A percentile compares a stretch with the other conserved stretches of the same genome.
phyloP scores from a whole-genome alignment of 306 rosid genomes.

The Fragaria vesca region DNA sequence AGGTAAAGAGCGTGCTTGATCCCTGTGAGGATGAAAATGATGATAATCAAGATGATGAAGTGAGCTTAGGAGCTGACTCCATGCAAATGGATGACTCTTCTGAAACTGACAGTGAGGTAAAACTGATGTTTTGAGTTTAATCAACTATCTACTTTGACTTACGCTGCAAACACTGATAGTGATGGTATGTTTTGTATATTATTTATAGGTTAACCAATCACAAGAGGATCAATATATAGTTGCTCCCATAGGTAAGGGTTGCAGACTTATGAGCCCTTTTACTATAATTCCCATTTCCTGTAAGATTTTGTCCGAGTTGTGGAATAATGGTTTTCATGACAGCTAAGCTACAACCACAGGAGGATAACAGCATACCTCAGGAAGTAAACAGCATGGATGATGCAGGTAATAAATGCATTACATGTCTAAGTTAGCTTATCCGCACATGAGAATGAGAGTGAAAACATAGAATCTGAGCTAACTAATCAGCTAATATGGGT shows the following conservation, averaged over 20 bases:
- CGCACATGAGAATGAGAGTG: constrained; percentile 11
- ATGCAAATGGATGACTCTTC: constrained; percentile 36
- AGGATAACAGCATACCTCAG: constrained; percentile 37
- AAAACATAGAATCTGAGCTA: background rate
- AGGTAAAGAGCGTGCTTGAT: constrained; percentile 63
- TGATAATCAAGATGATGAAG: constrained; percentile 43
- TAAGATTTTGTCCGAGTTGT: too few species aligned
- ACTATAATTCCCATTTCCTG: constrained; percentile 4
- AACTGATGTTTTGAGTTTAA: constrained; percentile 1
- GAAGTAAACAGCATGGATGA: constrained; percentile 53
- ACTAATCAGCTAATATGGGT: background rate
- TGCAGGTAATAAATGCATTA: constrained; percentile 47
- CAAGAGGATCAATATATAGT: constrained; percentile 63
- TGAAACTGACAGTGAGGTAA: constrained; percentile 57
- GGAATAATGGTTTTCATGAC: too few species aligned
- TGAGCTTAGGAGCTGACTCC: constrained; percentile 52
- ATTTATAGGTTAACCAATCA: constrained; percentile 59
- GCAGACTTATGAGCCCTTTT: constrained; percentile 6
- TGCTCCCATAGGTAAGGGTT: constrained; percentile 64
- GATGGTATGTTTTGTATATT: constrained; percentile 18
- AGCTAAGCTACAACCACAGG: constrained; percentile 26
- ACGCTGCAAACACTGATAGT: background rate
- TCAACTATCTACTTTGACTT: background rate
- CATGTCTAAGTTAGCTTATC: constrained; percentile 2
- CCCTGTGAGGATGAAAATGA: constrained; percentile 65